These are phyloP conservation scores for Schizochytrium sp. DNA, from an alignment of 108 stramenopile genomes.

Conservation along the genomic window DNA sequence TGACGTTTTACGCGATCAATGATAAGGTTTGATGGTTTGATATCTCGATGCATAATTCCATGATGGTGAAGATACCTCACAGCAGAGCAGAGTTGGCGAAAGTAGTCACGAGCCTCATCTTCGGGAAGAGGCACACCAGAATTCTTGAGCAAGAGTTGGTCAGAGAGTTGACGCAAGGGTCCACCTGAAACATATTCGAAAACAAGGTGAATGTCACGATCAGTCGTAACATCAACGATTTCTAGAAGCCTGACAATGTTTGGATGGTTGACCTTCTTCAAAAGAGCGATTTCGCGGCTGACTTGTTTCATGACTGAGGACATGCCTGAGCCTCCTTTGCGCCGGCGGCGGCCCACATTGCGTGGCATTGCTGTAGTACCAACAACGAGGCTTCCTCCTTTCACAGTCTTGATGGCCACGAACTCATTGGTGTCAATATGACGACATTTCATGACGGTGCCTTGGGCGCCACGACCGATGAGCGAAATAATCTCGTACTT, in stretches of 20 bases:
- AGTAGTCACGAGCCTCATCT: constrained; percentile 98
- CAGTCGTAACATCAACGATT: constrained; percentile 79
- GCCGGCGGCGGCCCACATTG: not conserved
- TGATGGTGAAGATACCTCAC: constrained; percentile 99
- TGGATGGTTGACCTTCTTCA: constrained; percentile 71
- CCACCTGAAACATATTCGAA: constrained; percentile 99
- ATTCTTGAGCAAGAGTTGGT: constrained; percentile 79
- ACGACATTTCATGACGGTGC: constrained; percentile 21
- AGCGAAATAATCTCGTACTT: constrained; percentile 20
- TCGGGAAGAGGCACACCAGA: constrained; percentile 75
- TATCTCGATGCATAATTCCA: constrained; percentile 99
- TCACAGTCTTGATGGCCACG: constrained; percentile 51
- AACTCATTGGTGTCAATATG: not conserved
- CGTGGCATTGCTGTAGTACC: constrained; percentile 31
- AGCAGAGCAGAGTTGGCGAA: constrained; percentile 97
- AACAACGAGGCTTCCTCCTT: constrained; percentile 23
- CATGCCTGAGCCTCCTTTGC: constrained; percentile 30
- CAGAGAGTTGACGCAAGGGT: constrained; percentile 97
- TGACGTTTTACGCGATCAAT: constrained; percentile 98
- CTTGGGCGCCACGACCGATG: constrained; percentile 22
- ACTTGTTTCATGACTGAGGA: constrained; percentile 27
- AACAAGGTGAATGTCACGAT: constrained; percentile 95
- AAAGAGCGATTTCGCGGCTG: constrained; percentile 55
- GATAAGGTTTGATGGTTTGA: constrained; percentile 99
- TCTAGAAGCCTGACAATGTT: constrained; percentile 99